These are phyloP conservation scores for Decorospora gaudefroyi DNA, from an alignment of 2,329 filamentous ascomycete genomes.

Conservation along the genomic window DNA sequence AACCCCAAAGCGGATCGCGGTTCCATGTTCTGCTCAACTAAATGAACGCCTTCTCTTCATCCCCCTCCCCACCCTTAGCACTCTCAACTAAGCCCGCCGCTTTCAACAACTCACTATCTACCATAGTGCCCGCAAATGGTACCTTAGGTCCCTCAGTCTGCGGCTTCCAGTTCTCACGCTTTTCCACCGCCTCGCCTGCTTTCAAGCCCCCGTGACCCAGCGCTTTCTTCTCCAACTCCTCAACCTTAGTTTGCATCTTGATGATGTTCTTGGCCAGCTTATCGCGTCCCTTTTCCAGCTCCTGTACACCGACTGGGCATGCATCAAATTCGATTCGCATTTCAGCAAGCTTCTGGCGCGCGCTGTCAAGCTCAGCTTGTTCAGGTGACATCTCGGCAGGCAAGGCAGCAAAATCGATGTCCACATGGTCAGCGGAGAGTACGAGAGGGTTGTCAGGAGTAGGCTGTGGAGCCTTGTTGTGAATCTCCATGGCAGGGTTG, in stretches of 20 bases:
- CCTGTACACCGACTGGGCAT: slow-evolving; percentile 21
- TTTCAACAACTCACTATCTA: slow-evolving; percentile 39
- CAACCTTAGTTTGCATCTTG: slow-evolving; percentile 21
- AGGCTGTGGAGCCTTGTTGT: slow-evolving; percentile 15
- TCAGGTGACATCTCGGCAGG: slow-evolving; percentile 23
- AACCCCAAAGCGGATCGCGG: not conserved
- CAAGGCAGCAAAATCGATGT: slow-evolving; percentile 2
- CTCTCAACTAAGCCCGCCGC: slow-evolving; percentile 34
- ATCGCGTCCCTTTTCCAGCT: slow-evolving; percentile 23
- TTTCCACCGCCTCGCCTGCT: slow-evolving; percentile 19
- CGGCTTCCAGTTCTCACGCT: slow-evolving; percentile 26
- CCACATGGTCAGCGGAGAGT: slow-evolving; percentile 13
- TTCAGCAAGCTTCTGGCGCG: slow-evolving; percentile 10
- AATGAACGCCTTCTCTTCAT: slow-evolving; percentile 10
- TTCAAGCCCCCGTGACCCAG: slow-evolving; percentile 23
- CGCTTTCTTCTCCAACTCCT: slow-evolving; percentile 22
- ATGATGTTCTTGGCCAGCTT: slow-evolving; percentile 28
- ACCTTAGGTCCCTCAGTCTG: slow-evolving; percentile 29
- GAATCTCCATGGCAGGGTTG: slow-evolving; percentile 35
- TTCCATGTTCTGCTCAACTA: not conserved
- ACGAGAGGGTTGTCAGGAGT: slow-evolving; percentile 22
- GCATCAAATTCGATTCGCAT: slow-evolving; percentile 29
- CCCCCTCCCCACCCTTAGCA: slow-evolving; percentile 13
- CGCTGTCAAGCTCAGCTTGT: slow-evolving; percentile 25
- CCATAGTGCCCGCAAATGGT: slow-evolving; percentile 37